Percentiles rank a stretch among this genome's conserved stretches.
Evolutionary conservation across 192 early-diverging fungal species (phyloP).

Genomic region (Linnemannia schmuckeri): DNA sequence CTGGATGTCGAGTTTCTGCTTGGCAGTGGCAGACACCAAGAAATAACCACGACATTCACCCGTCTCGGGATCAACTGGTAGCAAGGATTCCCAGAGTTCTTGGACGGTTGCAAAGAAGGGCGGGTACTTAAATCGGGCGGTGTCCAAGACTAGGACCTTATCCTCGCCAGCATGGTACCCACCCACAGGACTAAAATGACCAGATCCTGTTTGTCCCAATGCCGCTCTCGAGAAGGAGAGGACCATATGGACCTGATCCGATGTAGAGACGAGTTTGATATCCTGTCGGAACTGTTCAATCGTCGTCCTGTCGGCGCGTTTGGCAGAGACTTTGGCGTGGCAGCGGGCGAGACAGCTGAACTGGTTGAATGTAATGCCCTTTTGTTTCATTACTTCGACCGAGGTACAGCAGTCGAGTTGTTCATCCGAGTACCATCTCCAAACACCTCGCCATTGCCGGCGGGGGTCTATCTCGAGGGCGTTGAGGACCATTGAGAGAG

Average conservation of each 20-base stretch:
- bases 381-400: slow-evolving; percentile 77
- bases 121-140: slow-evolving; percentile 92
- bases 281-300: slow-evolving; percentile 86
- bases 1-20: slow-evolving; percentile 25
- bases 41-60: slow-evolving; percentile 90
- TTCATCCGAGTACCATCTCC: slow-evolving; percentile 77
- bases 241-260: slow-evolving; percentile 86
- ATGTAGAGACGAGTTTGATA: slow-evolving; percentile 70
- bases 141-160: slow-evolving; percentile 87
- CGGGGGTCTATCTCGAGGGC: slow-evolving; percentile 91
- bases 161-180: slow-evolving; percentile 80
- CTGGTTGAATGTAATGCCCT: slow-evolving; percentile 91
- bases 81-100: slow-evolving; percentile 84
- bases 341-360: slow-evolving; percentile 89
- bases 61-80: slow-evolving; percentile 85
- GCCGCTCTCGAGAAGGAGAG: slow-evolving; percentile 83
- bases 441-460: slow-evolving; percentile 90
- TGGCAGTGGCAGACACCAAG: slow-evolving; percentile 68
- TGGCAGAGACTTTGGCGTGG: slow-evolving; percentile 84
- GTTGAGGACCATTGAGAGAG: slow-evolving; percentile 93
- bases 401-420: slow-evolving; percentile 75
- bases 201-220: slow-evolving; percentile 91
- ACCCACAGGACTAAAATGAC: slow-evolving; percentile 81
- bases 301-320: slow-evolving; percentile 73
- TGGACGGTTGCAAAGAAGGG: slow-evolving; percentile 83